These are phyloP conservation scores for Penicillium salamii DNA, from an alignment of 495 filamentous ascomycete species.

Conservation along the genomic window DNA sequence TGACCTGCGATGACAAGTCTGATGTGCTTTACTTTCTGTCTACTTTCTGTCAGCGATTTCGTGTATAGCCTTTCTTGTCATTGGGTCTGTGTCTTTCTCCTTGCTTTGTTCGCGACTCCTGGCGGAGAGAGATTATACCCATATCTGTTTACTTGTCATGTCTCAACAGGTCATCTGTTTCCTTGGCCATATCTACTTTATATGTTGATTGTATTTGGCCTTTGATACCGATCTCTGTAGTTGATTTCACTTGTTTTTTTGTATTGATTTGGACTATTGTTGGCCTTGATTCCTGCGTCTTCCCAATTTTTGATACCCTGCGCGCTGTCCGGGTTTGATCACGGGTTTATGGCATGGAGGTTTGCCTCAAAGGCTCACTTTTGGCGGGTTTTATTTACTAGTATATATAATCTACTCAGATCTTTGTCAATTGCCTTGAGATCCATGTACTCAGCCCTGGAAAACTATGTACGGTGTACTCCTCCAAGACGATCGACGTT, in stretches of 20 bases:
- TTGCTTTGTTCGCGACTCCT: constrained; percentile 21
- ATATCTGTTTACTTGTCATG: constrained; percentile 24
- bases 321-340: constrained; percentile 6
- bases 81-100: constrained; percentile 22
- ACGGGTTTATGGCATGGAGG: not conserved
- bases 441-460: too few species aligned
- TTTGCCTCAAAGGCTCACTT: not conserved
- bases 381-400: not conserved
- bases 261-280: not conserved
- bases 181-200: constrained; percentile 15
- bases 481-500: not conserved
- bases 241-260: not conserved
- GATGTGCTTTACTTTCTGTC: constrained; percentile 27
- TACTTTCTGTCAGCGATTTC: constrained; percentile 17
- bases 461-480: too few species aligned
- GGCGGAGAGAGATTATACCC: constrained; percentile 31
- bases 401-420: not conserved
- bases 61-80: constrained; percentile 18
- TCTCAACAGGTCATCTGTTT: constrained; percentile 28
- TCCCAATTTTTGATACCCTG: constrained; percentile 8
- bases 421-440: too few species aligned
- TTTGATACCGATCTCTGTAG: not conserved
- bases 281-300: constrained; percentile 2
- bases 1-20: constrained; percentile 45
- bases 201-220: constrained; percentile 4